Evolutionary conservation across 2,329 filamentous ascomycete genomes (phyloP), one percentile per base, ranked within the genome.

Genomic region (Decorospora gaudefroyi): DNA sequence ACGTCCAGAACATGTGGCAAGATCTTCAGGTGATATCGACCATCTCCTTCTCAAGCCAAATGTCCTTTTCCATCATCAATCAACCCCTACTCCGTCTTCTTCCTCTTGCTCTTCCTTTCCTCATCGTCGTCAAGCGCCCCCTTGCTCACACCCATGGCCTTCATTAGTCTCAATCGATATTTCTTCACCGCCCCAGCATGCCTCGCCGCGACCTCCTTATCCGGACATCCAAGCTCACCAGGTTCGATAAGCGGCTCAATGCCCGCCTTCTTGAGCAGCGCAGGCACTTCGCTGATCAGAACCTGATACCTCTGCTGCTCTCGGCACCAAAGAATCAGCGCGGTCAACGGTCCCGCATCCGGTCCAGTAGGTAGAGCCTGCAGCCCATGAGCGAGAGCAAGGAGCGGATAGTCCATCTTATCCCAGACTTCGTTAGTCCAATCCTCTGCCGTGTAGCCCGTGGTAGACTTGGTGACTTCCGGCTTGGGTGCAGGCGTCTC

Each of bases 341-440:
- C 23, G 0, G 58, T 60, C 13, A 60, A 21, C 1, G 58, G 57
- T 0, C 58, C 57, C 1, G 57, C 56, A 31, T 61, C 55, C 0
- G 15, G 1, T 3, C 53, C 57, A 1, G 43, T 27, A 2, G 58
- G 58, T 6, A 57, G 29, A 1, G 42, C 11, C 3, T 27, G 18
- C 3, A 61, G 22, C 0, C 57, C 57, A 6, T 54, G 51, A 0
- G 51, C 29, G 2, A 61, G 47, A 1, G 37, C 56, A 1, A 60
- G 46, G 3, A 61, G 37, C 2, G 58, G 58, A 13, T 61, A 61
- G 15, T 61, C 53, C 1, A 28, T 46, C 7, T 17, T 36, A 5
- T 51, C 49, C 40, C 40, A 53, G 1, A 33, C 28, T 0, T 30
- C n/a, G 23, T 49, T 43, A 0, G 18, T 16, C 58, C 58, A 61